Conservation (phyloP, 805 yeast genomes). For the Wickerhamiella lipophila region DNA sequence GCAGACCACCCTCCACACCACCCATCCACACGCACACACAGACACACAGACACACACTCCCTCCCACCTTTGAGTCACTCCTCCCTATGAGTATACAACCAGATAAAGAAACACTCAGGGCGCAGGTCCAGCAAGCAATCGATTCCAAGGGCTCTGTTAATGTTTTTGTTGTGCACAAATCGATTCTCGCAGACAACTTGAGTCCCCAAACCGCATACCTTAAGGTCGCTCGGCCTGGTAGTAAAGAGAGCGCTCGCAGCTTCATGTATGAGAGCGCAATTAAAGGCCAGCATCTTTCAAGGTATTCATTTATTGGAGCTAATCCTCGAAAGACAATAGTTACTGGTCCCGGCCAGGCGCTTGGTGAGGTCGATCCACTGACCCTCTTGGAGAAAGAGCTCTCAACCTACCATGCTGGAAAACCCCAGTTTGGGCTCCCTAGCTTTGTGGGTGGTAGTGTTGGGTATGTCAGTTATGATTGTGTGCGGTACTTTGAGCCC, state of each 20-base stretch:
- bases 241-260: slow-evolving; percentile 42
- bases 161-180: slow-evolving; percentile 68
- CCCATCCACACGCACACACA: too few relatives aligned
- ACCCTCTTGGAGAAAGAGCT: slow-evolving; percentile 62
- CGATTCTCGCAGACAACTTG: slow-evolving; percentile 59
- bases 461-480: slow-evolving; percentile 92
- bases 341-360: slow-evolving; percentile 59
- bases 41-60: too few relatives aligned
- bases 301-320: slow-evolving; percentile 85
- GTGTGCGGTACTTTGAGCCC: slow-evolving; percentile 95
- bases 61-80: background rate
- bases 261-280: slow-evolving; percentile 81
- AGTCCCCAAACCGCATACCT: slow-evolving; percentile 88
- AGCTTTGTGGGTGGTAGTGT: slow-evolving; percentile 88
- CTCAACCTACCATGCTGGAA: slow-evolving; percentile 50
- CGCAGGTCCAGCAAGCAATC: slow-evolving; percentile 23
- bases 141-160: slow-evolving; percentile 37
- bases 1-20: too few relatives aligned
- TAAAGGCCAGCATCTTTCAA: slow-evolving; percentile 76
- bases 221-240: slow-evolving; percentile 57
- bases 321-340: slow-evolving; percentile 69
- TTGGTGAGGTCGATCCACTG: slow-evolving; percentile 66
- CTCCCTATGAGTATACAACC: slow-evolving; percentile 35
- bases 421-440: slow-evolving; percentile 64
- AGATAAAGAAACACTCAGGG: slow-evolving; percentile 34